Evolutionary conservation across 306 rosid genomes (phyloP).

Genomic region (Rosa lucieae): DNA sequence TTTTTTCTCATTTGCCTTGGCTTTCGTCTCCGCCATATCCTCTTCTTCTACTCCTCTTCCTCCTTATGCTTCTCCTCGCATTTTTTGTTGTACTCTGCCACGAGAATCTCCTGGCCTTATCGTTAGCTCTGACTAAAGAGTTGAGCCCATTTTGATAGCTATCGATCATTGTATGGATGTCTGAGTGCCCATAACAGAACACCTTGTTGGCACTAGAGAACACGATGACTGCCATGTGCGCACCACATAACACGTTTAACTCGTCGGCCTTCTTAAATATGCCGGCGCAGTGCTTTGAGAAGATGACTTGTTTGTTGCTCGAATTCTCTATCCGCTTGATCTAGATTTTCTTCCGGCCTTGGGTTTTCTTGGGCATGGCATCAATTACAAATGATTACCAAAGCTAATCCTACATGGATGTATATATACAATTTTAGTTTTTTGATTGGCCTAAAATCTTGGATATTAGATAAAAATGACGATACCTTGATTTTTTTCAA

Average conservation of each 20-base stretch:
- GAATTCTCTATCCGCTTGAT: neutral
- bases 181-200: slow-evolving; percentile 1
- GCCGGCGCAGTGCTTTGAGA: neutral
- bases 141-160: neutral
- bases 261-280: neutral
- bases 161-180: neutral
- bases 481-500: too few relatives aligned
- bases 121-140: neutral
- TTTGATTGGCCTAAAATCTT: too few relatives aligned
- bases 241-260: slow-evolving; percentile 1
- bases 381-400: neutral
- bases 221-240: neutral
- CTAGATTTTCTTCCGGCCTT: neutral
- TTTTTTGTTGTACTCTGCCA: too few relatives aligned
- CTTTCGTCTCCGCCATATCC: neutral
- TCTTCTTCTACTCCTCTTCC: slow-evolving; percentile 7
- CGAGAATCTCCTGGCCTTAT: too few relatives aligned
- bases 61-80: neutral
- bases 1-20: neutral
- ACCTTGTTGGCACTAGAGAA: neutral
- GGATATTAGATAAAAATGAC: too few relatives aligned
- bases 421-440: too few relatives aligned
- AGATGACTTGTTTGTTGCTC: slow-evolving; percentile 7
- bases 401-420: neutral
- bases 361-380: slow-evolving; percentile 4